Percentiles rank a stretch among this genome's conserved stretches.
phyloP scores from a whole-genome alignment of 2,329 filamentous ascomycete species.

The Purpureocillium lavendulum region DNA sequence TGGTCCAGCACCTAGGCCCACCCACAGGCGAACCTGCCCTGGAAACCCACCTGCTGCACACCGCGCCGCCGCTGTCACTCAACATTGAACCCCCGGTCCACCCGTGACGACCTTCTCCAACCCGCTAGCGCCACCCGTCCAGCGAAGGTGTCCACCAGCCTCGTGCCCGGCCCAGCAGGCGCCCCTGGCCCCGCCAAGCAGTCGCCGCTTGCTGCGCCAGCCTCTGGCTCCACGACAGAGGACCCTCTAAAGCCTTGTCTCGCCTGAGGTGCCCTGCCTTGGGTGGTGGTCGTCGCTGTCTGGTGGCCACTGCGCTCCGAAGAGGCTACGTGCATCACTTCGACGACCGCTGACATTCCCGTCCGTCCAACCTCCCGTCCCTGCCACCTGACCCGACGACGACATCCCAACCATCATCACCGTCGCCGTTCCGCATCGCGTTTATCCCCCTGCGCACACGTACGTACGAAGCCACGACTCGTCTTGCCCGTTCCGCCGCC shows the following conservation, averaged over 20 bases:
- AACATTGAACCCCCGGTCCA: too few relatives aligned
- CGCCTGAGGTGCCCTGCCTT: too few relatives aligned
- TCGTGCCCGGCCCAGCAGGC: constrained; percentile 1
- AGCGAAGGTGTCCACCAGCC: background rate
- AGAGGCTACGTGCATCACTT: constrained; percentile 24
- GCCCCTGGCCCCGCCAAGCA: constrained; percentile 3
- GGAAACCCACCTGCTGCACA: too few relatives aligned
- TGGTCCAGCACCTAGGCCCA: too few relatives aligned
- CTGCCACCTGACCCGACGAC: too few relatives aligned
- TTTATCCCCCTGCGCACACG: background rate
- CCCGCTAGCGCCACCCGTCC: too few relatives aligned
- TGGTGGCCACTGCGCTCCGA: constrained; percentile 5
- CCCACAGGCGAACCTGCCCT: too few relatives aligned
- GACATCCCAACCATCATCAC: background rate
- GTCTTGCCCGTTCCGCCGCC: too few relatives aligned
- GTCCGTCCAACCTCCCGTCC: constrained; percentile 11
- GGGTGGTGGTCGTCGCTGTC: background rate
- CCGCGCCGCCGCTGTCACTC: too few relatives aligned
- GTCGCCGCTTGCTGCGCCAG: constrained; percentile 5
- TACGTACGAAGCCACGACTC: too few relatives aligned
- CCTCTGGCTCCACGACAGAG: constrained; percentile 4
- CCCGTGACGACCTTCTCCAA: too few relatives aligned
- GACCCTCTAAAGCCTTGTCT: too few relatives aligned
- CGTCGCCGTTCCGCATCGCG: background rate
- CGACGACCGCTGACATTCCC: constrained; percentile 12